phyloP scores from a whole-genome alignment of 371 early-diverging fungal species.

The Mortierella polycephala region DNA sequence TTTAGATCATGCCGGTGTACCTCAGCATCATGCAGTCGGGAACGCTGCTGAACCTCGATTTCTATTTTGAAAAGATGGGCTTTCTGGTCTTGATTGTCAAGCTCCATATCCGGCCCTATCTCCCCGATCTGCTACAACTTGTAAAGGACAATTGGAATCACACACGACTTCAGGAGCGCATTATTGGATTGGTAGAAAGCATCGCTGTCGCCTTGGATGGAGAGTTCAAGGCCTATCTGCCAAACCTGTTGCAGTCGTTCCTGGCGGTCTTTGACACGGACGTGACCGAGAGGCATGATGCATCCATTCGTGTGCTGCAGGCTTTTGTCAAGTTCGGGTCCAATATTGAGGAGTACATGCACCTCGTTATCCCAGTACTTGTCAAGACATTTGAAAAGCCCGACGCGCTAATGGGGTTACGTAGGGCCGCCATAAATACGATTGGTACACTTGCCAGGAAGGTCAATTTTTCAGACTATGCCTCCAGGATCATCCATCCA shows the following conservation, averaged over 20 bases:
- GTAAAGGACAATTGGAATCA: slow-evolving; percentile 87
- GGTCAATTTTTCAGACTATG: slow-evolving; percentile 90
- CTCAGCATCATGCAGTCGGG: slow-evolving; percentile 81
- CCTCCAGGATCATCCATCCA: slow-evolving; percentile 92
- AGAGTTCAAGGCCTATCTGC: slow-evolving; percentile 89
- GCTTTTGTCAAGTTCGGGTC: slow-evolving; percentile 89
- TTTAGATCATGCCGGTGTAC: slow-evolving; percentile 72
- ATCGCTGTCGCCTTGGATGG: slow-evolving; percentile 88
- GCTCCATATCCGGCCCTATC: slow-evolving; percentile 88
- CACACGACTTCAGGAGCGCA: slow-evolving; percentile 80
- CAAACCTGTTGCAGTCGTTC: slow-evolving; percentile 70
- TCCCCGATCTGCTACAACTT: slow-evolving; percentile 83
- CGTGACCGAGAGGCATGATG: slow-evolving; percentile 72
- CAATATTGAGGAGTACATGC: slow-evolving; percentile 94
- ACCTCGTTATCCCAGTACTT: slow-evolving; percentile 90
- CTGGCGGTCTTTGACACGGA: slow-evolving; percentile 86
- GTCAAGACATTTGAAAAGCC: slow-evolving; percentile 84
- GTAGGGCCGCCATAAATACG: slow-evolving; percentile 82
- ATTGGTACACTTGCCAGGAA: slow-evolving; percentile 83
- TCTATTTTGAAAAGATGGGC: slow-evolving; percentile 89
- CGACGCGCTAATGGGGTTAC: slow-evolving; percentile 72
- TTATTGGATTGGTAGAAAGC: slow-evolving; percentile 86
- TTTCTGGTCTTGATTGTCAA: slow-evolving; percentile 87
- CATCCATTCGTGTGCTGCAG: slow-evolving; percentile 83
- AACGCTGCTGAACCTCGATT: slow-evolving; percentile 82